A percentile compares a stretch with the other conserved stretches of the same genome.
These are phyloP conservation scores for Aspergillus sp. DNA, from an alignment of 2,329 filamentous ascomycete species.

Conservation along the genomic window DNA sequence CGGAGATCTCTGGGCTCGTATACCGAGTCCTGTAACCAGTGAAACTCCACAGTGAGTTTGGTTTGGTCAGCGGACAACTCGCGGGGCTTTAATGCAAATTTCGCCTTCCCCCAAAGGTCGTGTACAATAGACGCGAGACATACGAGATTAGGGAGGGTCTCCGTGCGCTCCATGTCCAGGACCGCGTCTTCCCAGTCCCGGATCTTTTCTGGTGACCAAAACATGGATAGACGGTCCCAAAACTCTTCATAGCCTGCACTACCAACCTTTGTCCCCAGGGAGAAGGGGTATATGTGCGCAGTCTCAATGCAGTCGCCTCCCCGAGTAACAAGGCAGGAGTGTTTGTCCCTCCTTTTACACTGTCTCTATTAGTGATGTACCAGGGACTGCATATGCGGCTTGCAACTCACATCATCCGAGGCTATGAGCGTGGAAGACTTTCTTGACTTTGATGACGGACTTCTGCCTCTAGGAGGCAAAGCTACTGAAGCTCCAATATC, in stretches of 20 bases:
- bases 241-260: not conserved
- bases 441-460: not conserved
- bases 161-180: not conserved
- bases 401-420: not conserved
- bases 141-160: not conserved
- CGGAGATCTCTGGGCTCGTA: too few relatives aligned
- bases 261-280: not conserved
- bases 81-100: too few relatives aligned
- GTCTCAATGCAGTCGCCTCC: not conserved
- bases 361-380: not conserved
- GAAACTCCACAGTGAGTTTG: too few relatives aligned
- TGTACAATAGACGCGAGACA: not conserved
- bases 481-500: not conserved
- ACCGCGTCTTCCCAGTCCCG: not conserved
- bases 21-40: too few relatives aligned
- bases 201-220: not conserved
- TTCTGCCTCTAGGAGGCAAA: not conserved
- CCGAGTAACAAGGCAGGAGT: not conserved
- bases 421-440: not conserved
- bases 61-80: too few relatives aligned
- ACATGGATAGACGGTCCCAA: not conserved
- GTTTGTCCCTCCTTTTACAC: not conserved
- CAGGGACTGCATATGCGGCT: not conserved
- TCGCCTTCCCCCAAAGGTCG: not conserved
- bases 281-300: slow-evolving; percentile 5